Base-by-base conservation (phyloP, 225 moss, liverwort and hornwort species). In the Marchantia paleacea region DNA sequence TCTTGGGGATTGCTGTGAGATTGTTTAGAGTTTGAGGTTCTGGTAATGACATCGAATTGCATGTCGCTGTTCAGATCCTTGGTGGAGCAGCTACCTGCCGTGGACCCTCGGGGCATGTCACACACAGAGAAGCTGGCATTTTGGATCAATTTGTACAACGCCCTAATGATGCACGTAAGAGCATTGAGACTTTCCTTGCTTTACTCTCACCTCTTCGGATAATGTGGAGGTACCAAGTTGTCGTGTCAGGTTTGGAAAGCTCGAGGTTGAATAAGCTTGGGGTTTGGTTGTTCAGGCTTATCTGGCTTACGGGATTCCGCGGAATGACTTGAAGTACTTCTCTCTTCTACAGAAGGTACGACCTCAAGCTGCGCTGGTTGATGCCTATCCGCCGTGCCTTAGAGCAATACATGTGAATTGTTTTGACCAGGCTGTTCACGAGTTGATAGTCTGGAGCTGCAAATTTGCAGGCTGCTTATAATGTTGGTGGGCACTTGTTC, bases 81-180 rank as follows among this genome's bases (percentile, higher is more conserved):
- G 16, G 90, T 92, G 81, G 94, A 96, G 84, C 91, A 91, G 73
- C 76, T 96, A 39, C 82, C 92, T 25, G 78, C 67, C 61, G 92
- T 91, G 31, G 85, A 92, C 82, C 90, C 86, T 55, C 81, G 86
- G 48, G 52, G 65, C 61, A 80, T 96, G 83, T 85, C 89, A 54
- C 96, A 96, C 76, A 88, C 92, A 58, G 90, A 92, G 75, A 94
- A 96, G 80, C 88, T 96, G 12, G 94, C 92, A 16, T 96, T 96
- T 64, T 96, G 96, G 96, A 90, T 96, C 76, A 94, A 96, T 86
- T 80, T 94, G 31, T 94, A 92, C 81, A 96, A 96, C 72, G 89
- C 91, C 12, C 87, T 96, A 20, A 78, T 96, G 85, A 96, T 96
- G 96, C 96, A 96, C 76, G 94, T 96, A 85, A 87, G 86, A 25